Percentiles rank a stretch among this genome's conserved stretches.
phyloP scores from a whole-genome alignment of 2,329 filamentous ascomycete genomes.

The Mycocentrospora acerina region DNA sequence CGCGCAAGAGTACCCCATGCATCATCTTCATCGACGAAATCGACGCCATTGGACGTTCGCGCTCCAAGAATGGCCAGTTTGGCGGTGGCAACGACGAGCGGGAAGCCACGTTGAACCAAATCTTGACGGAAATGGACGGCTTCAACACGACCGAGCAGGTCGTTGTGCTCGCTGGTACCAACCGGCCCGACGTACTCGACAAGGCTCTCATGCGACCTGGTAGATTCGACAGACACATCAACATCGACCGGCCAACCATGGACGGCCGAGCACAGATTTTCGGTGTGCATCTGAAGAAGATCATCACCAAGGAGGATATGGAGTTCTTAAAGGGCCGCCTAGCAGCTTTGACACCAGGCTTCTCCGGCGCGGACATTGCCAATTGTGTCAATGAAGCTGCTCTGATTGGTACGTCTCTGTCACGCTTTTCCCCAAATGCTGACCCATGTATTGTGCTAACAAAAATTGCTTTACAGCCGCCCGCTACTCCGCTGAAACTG shows the following conservation, averaged over 20 bases:
- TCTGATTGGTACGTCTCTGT: slow-evolving; percentile 74
- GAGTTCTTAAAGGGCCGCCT: slow-evolving; percentile 86
- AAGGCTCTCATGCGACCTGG: slow-evolving; percentile 95
- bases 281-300: slow-evolving; percentile 89
- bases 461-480: slow-evolving; percentile 65
- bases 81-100: slow-evolving; percentile 95
- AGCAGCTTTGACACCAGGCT: slow-evolving; percentile 89
- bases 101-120: slow-evolving; percentile 96
- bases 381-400: slow-evolving; percentile 98
- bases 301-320: slow-evolving; percentile 87
- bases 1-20: slow-evolving; percentile 92
- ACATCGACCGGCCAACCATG: slow-evolving; percentile 95
- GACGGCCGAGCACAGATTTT: slow-evolving; percentile 96
- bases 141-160: slow-evolving; percentile 98
- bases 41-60: slow-evolving; percentile 91
- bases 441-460: slow-evolving; percentile 43
- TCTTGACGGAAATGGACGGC: slow-evolving; percentile 98
- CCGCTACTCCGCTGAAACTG: slow-evolving; percentile 74
- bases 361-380: slow-evolving; percentile 96
- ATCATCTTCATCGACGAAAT: slow-evolving; percentile 99
- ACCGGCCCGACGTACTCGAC: slow-evolving; percentile 90
- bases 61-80: slow-evolving; percentile 73
- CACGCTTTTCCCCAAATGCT: background rate
- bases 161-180: slow-evolving; percentile 94
- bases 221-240: slow-evolving; percentile 94